Base-by-base conservation (phyloP, 2,329 filamentous ascomycete species). In the Penicillium nordicum region DNA sequence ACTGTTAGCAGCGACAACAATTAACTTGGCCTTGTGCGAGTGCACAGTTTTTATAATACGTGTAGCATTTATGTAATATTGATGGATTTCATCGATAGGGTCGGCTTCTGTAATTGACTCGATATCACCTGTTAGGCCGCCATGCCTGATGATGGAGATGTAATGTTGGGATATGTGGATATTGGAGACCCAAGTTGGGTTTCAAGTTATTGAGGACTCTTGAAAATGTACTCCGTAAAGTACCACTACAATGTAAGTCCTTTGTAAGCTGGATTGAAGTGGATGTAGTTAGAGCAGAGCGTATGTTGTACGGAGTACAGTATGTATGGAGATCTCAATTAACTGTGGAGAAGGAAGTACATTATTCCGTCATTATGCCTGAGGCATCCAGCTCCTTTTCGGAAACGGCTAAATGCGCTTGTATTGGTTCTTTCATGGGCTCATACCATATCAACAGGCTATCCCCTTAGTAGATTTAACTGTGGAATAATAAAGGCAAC, bases 41-140 rank as follows among this genome's bases (percentile, higher is more conserved):
- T 25, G 11, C 21, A 27, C 14, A 23, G 14, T 42, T 42, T 10
- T 41, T 21, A 36, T 23, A 21, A 16, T 43, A 43, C 2, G 40
- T 14, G 7, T 42, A 14, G 7, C 14, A 43, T 25, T 9, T 2
- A 38, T 4, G 7, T 11, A 0, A 12, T 11, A 27, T 95, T 81
- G 21, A 16, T 11, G 14, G 45, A 18, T 16, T 36, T 37, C 1
- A 25, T 47, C 8, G 14, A 14, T 18, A 23, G 14, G 21, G 11
- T 34, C 8, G 36, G 12, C 9, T 12, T 36, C 1, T 9, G n/a
- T 16, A 16, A 8, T 46, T 34, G 21, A 36, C 14, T 4, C 36
- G 9, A 4, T 12, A 96, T 92, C 78, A 97, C 90, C 69, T 97
- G 87, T 89, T 97, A 97, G 79, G 16, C 23, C 18, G 94, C 94